phyloP scores from a whole-genome alignment of 1,284 basidiomycete species.

The Leccinum pallidistipes region DNA sequence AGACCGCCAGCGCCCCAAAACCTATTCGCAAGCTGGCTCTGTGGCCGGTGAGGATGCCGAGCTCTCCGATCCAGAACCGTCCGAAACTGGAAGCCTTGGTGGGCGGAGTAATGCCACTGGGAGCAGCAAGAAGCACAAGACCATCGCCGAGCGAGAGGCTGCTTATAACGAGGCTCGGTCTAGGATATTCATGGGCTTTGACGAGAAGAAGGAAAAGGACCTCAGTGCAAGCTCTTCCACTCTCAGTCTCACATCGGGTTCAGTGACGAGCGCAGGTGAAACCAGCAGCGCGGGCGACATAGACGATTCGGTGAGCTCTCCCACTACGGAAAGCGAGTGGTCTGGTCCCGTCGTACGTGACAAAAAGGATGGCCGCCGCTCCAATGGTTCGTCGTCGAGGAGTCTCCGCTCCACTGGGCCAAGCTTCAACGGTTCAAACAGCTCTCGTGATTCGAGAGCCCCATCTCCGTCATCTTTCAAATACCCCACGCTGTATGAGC shows the following conservation, averaged over 20 bases:
- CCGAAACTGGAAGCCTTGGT: constrained; percentile 73
- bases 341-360: constrained; percentile 60
- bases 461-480: constrained; percentile 69
- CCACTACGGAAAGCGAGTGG: constrained; percentile 78
- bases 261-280: constrained; percentile 56
- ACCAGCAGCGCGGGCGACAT: constrained; percentile 58
- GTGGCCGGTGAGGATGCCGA: constrained; percentile 71
- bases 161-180: constrained; percentile 81
- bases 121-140: constrained; percentile 64
- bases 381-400: constrained; percentile 54
- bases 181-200: constrained; percentile 78
- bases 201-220: constrained; percentile 76
- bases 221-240: constrained; percentile 75
- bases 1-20: constrained; percentile 52
- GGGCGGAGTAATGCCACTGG: constrained; percentile 63
- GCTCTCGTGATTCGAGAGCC: constrained; percentile 67
- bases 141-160: constrained; percentile 78
- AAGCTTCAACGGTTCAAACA: constrained; percentile 54
- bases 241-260: constrained; percentile 65
- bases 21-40: constrained; percentile 64
- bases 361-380: constrained; percentile 49
- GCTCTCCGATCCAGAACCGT: constrained; percentile 72
- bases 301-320: constrained; percentile 66
- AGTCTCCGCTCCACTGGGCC: constrained; percentile 53
- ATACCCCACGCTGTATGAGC: constrained; percentile 70